Percentiles rank a stretch among this genome's conserved stretches.
phyloP scores from a whole-genome alignment of 192 early-diverging fungal species.

The Geosiphon pyriformis region DNA sequence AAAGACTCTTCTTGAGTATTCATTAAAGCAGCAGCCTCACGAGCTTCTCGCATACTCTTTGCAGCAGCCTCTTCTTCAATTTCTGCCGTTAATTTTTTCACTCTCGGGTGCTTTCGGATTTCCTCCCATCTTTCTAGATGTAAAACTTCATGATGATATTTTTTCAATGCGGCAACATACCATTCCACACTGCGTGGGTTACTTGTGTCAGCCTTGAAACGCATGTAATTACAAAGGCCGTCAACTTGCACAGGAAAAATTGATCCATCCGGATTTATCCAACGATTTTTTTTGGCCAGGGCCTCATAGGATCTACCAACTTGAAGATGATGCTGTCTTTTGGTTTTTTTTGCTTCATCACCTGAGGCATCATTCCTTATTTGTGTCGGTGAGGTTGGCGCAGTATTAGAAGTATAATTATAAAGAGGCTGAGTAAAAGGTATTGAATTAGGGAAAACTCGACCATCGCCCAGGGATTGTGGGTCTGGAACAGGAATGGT shows the following conservation, averaged over 20 bases:
- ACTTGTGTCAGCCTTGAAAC: constrained; percentile 6
- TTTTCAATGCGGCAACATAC: constrained; percentile 15
- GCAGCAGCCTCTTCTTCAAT: neutral
- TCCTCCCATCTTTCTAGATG: constrained; percentile 11
- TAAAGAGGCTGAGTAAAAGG: neutral
- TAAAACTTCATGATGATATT: constrained; percentile 2
- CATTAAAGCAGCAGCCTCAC: neutral
- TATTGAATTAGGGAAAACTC: neutral
- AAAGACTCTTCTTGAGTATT: too few species aligned
- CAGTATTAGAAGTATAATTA: too few species aligned
- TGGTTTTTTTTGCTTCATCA: constrained; percentile 1
- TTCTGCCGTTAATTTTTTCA: neutral
- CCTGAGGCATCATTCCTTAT: neutral
- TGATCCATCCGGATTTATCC: constrained; percentile 7
- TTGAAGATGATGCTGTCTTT: neutral
- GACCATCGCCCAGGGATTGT: neutral
- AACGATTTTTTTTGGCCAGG: constrained; percentile 4
- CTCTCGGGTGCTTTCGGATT: constrained; percentile 10
- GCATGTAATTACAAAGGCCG: constrained; percentile 5
- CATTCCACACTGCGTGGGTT: constrained; percentile 12
- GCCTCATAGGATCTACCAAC: constrained; percentile 5
- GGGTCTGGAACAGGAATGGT: too few species aligned
- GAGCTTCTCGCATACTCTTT: neutral
- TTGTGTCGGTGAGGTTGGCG: neutral
- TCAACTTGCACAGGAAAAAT: constrained; percentile 9